Evolutionary conservation across 2,329 filamentous ascomycete species (phyloP), one percentile per base, ranked within the genome.

Genomic region (Zymoseptoria crescenta): DNA sequence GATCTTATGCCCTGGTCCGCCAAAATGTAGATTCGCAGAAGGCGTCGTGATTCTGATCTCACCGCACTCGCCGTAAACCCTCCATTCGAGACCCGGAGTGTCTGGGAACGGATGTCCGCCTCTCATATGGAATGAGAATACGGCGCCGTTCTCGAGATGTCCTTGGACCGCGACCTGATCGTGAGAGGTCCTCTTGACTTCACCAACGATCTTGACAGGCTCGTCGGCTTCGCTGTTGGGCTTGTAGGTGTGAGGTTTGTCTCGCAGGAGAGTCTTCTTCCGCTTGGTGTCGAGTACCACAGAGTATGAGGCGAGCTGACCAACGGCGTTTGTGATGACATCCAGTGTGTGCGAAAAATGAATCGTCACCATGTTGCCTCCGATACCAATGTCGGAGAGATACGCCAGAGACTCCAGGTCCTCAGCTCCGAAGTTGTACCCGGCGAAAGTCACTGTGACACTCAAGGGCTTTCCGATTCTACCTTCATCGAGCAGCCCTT

Each of bases 381-480:
- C 58, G 19, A 54, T 54, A 1, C 41, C 16, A n/a, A 20, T 30
- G 24, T 60, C 58, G 48, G 49, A 54, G 19, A 60, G 30, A 19
- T 48, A 41, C n/a, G 45, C 49, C 8, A 60, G 16, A 8, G 27
- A 13, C 16, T 48, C 55, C 8, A 21, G 20, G 21, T 60, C 58
- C 8, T 49, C 54, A 6, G 28, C 48, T 19, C 54, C 58, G 7
- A 56, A 50, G 30, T 57, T 57, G 27, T 45, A 49, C 2, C 41
- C 58, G 4, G 52, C 35, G 21, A 27, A 35, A 16, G 29, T 45
- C 6, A 60, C 21, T 4, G 49, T 56, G 24, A 60, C 52, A 29
- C 55, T 54, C 13, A 75, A 45, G 0, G 81, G 67, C 28, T 69
- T 70, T 1, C 78, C 79, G 7, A 81, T 73, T 29, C 72, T 71